phyloP scores from a whole-genome alignment of 768 basidiomycete species.

The Amanita phalloides region DNA sequence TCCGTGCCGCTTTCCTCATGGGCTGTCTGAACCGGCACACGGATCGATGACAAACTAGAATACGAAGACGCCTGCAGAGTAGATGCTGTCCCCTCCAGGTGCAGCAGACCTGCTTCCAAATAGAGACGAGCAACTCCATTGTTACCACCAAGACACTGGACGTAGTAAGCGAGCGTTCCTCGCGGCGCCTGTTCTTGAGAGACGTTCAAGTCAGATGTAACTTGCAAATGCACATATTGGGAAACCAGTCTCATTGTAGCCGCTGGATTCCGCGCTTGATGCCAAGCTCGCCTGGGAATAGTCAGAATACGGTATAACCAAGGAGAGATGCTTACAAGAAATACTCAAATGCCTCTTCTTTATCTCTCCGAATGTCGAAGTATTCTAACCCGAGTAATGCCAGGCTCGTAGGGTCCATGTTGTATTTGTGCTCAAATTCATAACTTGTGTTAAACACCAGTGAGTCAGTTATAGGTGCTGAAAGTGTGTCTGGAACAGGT shows the following conservation, averaged over 20 bases:
- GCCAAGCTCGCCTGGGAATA: constrained; percentile 63
- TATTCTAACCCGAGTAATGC: constrained; percentile 61
- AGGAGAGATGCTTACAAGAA: constrained; percentile 46
- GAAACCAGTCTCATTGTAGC: constrained; percentile 71
- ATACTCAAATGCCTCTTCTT: constrained; percentile 72
- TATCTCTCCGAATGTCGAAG: constrained; percentile 64
- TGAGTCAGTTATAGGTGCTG: constrained; percentile 39
- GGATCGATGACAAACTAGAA: constrained; percentile 69
- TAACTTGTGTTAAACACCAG: constrained; percentile 40
- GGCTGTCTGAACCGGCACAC: constrained; percentile 45
- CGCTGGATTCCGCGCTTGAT: constrained; percentile 62
- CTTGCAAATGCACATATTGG: constrained; percentile 56
- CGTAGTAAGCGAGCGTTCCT: constrained; percentile 50
- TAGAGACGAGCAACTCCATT: constrained; percentile 64
- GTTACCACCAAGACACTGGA: constrained; percentile 58
- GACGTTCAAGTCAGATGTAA: constrained; percentile 25
- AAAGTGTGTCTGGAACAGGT: constrained; percentile 53
- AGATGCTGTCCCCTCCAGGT: constrained; percentile 73
- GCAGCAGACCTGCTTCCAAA: constrained; percentile 66
- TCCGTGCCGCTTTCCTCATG: constrained; percentile 49
- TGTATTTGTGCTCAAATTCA: constrained; percentile 55
- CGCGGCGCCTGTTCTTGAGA: constrained; percentile 28
- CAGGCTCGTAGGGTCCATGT: constrained; percentile 82
- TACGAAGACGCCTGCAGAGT: constrained; percentile 64
- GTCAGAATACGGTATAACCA: neutral